Percentiles rank a stretch among this genome's conserved stretches.
Evolutionary conservation across 495 filamentous ascomycete genomes (phyloP).

Genomic region (Penicillium herquei): DNA sequence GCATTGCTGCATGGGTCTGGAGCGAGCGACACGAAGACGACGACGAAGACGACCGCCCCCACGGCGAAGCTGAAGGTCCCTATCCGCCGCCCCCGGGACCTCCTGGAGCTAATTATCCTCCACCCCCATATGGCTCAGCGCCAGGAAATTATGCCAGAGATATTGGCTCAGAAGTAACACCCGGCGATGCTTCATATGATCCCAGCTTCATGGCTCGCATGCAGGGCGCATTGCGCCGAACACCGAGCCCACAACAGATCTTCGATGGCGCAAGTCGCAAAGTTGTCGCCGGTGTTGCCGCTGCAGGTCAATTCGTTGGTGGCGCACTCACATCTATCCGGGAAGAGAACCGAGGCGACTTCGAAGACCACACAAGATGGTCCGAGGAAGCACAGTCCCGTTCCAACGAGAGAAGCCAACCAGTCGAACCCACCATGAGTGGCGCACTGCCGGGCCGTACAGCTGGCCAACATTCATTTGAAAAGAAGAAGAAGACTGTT

Average conservation of each 20-base stretch:
- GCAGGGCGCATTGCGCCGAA: conserved; percentile 78
- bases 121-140: conserved; percentile 23
- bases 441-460: conserved; percentile 26
- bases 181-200: conserved; percentile 44
- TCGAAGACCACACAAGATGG: conserved; percentile 81
- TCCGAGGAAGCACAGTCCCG: conserved; percentile 69
- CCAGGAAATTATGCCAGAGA: conserved; percentile 30
- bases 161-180: conserved; percentile 26
- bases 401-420: conserved; percentile 32
- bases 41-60: conserved; percentile 62
- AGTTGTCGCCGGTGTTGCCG: conserved; percentile 75
- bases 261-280: conserved; percentile 74
- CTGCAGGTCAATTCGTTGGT: conserved; percentile 77
- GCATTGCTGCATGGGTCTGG: conserved; percentile 89
- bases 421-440: conserved; percentile 27
- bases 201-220: conserved; percentile 72
- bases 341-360: conserved; percentile 77
- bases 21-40: conserved; percentile 78
- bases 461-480: conserved; percentile 16
- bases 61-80: conserved; percentile 30
- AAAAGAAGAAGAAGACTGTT: conserved; percentile 71
- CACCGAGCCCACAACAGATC: conserved; percentile 86
- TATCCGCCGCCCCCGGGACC: conserved; percentile 34
- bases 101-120: conserved; percentile 25
- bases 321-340: conserved; percentile 78